Conservation (phyloP, 345 rosid species). For the Citrus inodora region DNA sequence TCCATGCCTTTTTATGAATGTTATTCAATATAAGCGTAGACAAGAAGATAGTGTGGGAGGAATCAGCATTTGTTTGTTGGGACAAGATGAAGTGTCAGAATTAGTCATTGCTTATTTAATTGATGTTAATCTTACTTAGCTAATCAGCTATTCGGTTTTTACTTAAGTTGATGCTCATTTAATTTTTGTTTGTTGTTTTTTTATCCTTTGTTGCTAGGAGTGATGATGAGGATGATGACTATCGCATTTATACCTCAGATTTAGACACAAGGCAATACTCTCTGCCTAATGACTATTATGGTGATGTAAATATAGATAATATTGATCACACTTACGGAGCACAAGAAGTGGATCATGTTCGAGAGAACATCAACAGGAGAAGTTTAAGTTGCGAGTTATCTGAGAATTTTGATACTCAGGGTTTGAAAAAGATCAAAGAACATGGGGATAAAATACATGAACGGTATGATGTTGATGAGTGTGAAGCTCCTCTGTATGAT, state of each 20-base stretch:
- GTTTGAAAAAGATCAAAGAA: constrained; percentile 32
- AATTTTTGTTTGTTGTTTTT: constrained; percentile 13
- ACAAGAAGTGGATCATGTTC: constrained; percentile 43
- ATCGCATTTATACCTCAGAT: constrained; percentile 51
- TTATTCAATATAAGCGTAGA: background rate
- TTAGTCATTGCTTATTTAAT: constrained; percentile 7
- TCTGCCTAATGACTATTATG: constrained; percentile 53
- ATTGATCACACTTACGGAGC: constrained; percentile 41
- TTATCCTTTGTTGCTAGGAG: constrained; percentile 48
- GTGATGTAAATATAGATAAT: constrained; percentile 41
- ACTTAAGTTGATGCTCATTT: background rate
- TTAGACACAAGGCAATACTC: constrained; percentile 47
- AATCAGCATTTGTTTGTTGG: background rate
- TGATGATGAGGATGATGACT: constrained; percentile 81
- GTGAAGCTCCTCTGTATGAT: constrained; percentile 46
- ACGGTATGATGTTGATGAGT: constrained; percentile 38
- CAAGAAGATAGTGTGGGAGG: background rate
- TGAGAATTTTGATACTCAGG: constrained; percentile 41
- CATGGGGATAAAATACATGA: constrained; percentile 31
- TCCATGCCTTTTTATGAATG: background rate
- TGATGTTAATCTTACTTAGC: constrained; percentile 4
- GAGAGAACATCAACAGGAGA: constrained; percentile 39
- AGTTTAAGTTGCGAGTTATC: constrained; percentile 35
- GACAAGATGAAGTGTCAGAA: background rate
- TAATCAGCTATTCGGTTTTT: background rate